Conservation (phyloP, 1,284 basidiomycete species). For the Caloboletus firmus region DNA sequence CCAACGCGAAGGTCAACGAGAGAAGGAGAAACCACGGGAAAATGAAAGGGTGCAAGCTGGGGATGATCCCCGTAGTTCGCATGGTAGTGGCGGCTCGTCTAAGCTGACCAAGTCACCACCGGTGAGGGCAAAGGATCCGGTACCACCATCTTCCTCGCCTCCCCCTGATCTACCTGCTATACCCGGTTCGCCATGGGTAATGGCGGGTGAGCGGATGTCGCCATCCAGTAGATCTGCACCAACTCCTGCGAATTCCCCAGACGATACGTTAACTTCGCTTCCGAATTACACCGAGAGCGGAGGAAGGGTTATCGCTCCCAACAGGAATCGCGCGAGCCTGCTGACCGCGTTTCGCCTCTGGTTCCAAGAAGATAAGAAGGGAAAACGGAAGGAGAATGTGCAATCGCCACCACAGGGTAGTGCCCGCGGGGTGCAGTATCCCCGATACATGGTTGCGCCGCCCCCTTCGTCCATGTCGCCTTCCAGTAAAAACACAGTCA, state of each 20-base stretch:
- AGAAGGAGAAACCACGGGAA: constrained; percentile 43
- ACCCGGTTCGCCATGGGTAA: constrained; percentile 69
- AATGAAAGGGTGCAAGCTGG: constrained; percentile 44
- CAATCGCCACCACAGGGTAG: constrained; percentile 33
- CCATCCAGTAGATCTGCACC: constrained; percentile 38
- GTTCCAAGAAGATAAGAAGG: constrained; percentile 80
- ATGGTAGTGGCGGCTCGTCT: constrained; percentile 55
- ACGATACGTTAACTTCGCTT: constrained; percentile 52
- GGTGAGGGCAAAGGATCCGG: constrained; percentile 51
- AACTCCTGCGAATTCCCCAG: constrained; percentile 55
- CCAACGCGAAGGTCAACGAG: constrained; percentile 48
- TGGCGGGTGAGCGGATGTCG: constrained; percentile 50
- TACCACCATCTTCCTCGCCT: constrained; percentile 37
- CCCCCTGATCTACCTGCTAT: constrained; percentile 49
- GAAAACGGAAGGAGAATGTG: constrained; percentile 60
- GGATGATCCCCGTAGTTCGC: constrained; percentile 62
- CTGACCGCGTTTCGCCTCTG: constrained; percentile 72
- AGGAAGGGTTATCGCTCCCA: constrained; percentile 34
- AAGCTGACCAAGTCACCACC: constrained; percentile 72
- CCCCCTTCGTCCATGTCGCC: constrained; percentile 24
- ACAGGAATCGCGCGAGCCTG: constrained; percentile 66
- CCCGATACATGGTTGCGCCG: constrained; percentile 25
- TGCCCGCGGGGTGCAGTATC: constrained; percentile 24
- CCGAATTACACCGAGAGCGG: constrained; percentile 50
- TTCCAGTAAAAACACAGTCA: constrained; percentile 41